Percentiles rank a stretch among this genome's conserved stretches.
These are phyloP conservation scores for Fragilaria radians DNA, from an alignment of 108 stramenopile genomes.

Conservation along the genomic window DNA sequence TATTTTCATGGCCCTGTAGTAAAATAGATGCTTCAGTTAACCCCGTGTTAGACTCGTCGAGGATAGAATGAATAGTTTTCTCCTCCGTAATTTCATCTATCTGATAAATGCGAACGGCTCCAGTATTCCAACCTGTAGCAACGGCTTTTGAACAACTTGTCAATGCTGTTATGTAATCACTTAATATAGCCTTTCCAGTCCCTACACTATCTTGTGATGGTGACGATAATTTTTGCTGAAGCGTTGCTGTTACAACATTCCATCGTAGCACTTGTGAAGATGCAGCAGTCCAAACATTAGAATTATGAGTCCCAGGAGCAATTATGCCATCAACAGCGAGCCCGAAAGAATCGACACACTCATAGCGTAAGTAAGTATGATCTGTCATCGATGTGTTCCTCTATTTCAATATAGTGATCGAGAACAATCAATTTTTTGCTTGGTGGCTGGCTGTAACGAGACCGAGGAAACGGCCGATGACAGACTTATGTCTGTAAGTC, in stretches of 20 bases:
- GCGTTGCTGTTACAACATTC: not conserved
- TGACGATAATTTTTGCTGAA: not conserved
- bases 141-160: slow-evolving; percentile 25
- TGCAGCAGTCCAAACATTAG: not conserved
- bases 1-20: slow-evolving; percentile 55
- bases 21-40: not conserved
- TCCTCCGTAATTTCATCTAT: slow-evolving; percentile 18
- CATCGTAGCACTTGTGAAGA: not conserved
- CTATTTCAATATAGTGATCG: too few relatives aligned
- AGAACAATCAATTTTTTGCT: too few relatives aligned
- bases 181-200: slow-evolving; percentile 70
- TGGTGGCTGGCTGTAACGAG: too few relatives aligned
- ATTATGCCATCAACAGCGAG: slow-evolving; percentile 10
- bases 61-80: slow-evolving; percentile 35
- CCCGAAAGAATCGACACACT: slow-evolving; percentile 84
- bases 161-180: slow-evolving; percentile 28
- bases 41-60: slow-evolving; percentile 19
- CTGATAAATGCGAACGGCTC: slow-evolving; percentile 68
- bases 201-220: slow-evolving; percentile 53
- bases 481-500: too few relatives aligned
- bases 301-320: not conserved
- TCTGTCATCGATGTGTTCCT: slow-evolving; percentile 59
- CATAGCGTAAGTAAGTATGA: slow-evolving; percentile 83
- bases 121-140: slow-evolving; percentile 85
- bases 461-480: too few relatives aligned